Evolutionary conservation across 2,329 filamentous ascomycete genomes (phyloP), one percentile per base, ranked within the genome.

Genomic region (Trichoderma arundinaceum): DNA sequence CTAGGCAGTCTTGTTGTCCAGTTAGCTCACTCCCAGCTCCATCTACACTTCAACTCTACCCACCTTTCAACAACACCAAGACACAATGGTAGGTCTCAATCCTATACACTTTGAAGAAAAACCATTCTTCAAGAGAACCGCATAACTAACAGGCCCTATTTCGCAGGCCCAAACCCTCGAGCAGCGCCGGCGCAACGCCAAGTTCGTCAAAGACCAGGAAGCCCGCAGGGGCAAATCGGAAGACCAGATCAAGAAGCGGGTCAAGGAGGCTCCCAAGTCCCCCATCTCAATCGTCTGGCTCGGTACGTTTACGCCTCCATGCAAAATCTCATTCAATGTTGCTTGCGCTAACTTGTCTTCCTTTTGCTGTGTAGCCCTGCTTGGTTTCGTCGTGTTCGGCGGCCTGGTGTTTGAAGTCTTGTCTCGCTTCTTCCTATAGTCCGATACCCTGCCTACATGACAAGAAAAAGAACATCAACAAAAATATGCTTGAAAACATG

Each of bases 171-270:
- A 94, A 89, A 95, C 92, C 71, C 91, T 90, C 72, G 86, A 92
- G 78, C 92, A 95, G 83, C 89, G 92, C 77, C 88, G 88, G 74
- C 88, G 90, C 69, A 95, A 95, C 82, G 86, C 86, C 74, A 90
- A 90, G 79, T 96, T 92, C 79, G 88, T 85, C 71, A 89, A 90
- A 76, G 84, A 86, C 62, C 88, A 94, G 76, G 88, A 90, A 75
- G 81, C 83, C 67, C 90, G 89, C 75, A 90, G 90, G 77, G 92
- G 92, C 79, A 92, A 92, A 81, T 84, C 88, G n/a, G 84, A 87
- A 66, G 80, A 80, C 28, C 84, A 88, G 69, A 76, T 89, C 71
- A 89, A 89, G 83, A 86, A 87, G 80, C 80, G 80, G 68, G 73
- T 71, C 71, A 86, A 88, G 81, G 82, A 85, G 73, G 72, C 78